Conservation (phyloP, 805 yeast species). For the Hagleromyces aurorensis region DNA sequence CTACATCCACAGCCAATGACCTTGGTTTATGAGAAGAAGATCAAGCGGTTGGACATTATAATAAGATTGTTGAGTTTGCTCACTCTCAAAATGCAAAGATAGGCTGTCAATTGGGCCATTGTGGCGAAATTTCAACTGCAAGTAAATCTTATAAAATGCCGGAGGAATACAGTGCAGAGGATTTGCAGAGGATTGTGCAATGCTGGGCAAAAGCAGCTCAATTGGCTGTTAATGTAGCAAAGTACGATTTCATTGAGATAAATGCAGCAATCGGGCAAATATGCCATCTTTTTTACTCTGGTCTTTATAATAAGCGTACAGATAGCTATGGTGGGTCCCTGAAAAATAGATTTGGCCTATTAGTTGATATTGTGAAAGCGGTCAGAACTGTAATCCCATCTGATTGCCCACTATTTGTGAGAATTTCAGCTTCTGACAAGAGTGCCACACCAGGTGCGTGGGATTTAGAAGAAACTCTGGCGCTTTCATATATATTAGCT, state of each 20-base stretch:
- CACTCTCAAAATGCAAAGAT: constrained; percentile 39
- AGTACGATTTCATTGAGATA: constrained; percentile 54
- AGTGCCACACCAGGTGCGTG: constrained; percentile 33
- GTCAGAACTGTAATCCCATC: constrained; percentile 34
- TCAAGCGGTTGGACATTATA: constrained; percentile 35
- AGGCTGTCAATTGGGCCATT: constrained; percentile 50
- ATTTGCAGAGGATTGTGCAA: constrained; percentile 36
- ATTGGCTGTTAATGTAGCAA: constrained; percentile 41
- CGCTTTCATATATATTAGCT: constrained; percentile 34
- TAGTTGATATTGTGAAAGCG: constrained; percentile 42
- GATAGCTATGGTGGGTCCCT: constrained; percentile 59
- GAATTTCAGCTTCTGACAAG: constrained; percentile 42
- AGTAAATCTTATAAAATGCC: constrained; percentile 35
- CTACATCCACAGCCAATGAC: constrained; percentile 38
- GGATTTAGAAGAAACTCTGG: constrained; percentile 39
- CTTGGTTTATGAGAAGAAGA: constrained; percentile 45
- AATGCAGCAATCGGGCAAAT: constrained; percentile 61
- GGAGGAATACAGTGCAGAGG: constrained; percentile 36
- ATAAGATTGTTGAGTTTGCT: constrained; percentile 36
- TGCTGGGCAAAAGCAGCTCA: constrained; percentile 41
- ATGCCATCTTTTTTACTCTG: constrained; percentile 40
- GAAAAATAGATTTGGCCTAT: constrained; percentile 47
- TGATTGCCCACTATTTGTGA: constrained; percentile 40
- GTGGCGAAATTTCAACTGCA: too few species aligned
- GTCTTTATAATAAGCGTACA: constrained; percentile 42